A percentile compares a stretch with the other conserved stretches of the same genome.
Conservation (phyloP, 2,329 filamentous ascomycete species). For the Nigrograna mackinnonii region DNA sequence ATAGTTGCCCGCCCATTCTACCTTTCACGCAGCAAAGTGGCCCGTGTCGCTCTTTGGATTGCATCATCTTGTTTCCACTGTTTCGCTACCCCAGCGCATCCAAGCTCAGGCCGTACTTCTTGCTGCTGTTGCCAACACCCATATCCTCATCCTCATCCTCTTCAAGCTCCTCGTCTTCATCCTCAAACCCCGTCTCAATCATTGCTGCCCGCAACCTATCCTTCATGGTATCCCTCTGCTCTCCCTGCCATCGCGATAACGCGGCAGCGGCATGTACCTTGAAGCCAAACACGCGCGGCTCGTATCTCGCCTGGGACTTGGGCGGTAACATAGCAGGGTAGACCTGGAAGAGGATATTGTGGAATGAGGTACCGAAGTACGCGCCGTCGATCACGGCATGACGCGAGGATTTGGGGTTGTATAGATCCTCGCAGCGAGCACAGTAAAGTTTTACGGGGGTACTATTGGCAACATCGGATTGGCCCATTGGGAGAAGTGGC, state of each 20-base stretch:
- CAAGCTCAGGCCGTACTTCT: too few relatives aligned
- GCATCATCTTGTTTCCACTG: too few relatives aligned
- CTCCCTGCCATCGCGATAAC: constrained; percentile 88
- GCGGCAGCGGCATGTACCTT: constrained; percentile 89
- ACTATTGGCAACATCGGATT: constrained; percentile 83
- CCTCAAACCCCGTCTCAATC: constrained; percentile 80
- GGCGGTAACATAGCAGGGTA: constrained; percentile 87
- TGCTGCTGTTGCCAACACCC: too few relatives aligned
- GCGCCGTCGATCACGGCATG: constrained; percentile 95
- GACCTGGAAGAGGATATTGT: constrained; percentile 99
- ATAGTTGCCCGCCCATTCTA: too few relatives aligned
- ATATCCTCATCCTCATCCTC: constrained; percentile 57
- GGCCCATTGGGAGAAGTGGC: constrained; percentile 91
- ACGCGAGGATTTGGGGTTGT: constrained; percentile 97
- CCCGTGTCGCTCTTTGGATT: too few relatives aligned
- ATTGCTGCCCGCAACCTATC: constrained; percentile 68
- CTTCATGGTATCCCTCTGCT: constrained; percentile 80
- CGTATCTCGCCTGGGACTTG: constrained; percentile 84
- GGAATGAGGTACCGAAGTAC: constrained; percentile 97
- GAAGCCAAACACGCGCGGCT: constrained; percentile 92
- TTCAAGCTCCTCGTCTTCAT: constrained; percentile 64
- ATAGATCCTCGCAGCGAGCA: constrained; percentile 94
- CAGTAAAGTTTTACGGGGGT: constrained; percentile 98
- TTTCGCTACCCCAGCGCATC: too few relatives aligned
- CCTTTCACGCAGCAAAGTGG: too few relatives aligned